Evolutionary conservation across 2,329 filamentous ascomycete genomes (phyloP).

Genomic region (Neopestalotiopsis sp.): DNA sequence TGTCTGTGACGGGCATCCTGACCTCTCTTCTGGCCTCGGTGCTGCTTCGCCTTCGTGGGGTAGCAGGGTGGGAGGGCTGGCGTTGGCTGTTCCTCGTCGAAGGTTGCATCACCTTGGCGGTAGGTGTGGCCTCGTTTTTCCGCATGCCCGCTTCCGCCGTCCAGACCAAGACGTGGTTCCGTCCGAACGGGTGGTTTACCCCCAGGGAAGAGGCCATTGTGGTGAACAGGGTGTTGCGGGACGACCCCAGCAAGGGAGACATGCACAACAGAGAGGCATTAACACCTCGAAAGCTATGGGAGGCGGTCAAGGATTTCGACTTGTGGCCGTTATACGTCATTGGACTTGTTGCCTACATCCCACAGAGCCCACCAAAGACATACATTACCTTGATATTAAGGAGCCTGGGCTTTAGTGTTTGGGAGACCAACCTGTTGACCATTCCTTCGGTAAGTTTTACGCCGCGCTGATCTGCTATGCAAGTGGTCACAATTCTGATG

Average conservation of each 20-base stretch:
- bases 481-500: background rate
- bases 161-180: conserved; percentile 55
- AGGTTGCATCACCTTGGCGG: conserved; percentile 53
- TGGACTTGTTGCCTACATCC: conserved; percentile 54
- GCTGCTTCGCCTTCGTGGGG: conserved; percentile 41
- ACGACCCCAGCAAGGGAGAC: conserved; percentile 62
- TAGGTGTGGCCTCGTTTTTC: conserved; percentile 54
- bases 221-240: conserved; percentile 60
- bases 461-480: background rate
- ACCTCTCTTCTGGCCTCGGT: conserved; percentile 43
- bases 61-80: conserved; percentile 44
- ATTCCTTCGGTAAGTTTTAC: conserved; percentile 50
- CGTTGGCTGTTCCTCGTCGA: conserved; percentile 62
- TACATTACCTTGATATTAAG: conserved; percentile 60
- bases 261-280: conserved; percentile 64
- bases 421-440: conserved; percentile 60
- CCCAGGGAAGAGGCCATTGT: conserved; percentile 63
- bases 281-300: conserved; percentile 51
- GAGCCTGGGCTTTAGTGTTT: conserved; percentile 54
- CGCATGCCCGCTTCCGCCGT: conserved; percentile 55
- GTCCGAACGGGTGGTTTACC: conserved; percentile 60
- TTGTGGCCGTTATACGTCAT: conserved; percentile 62
- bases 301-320: conserved; percentile 57
- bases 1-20: conserved; percentile 38
- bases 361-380: conserved; percentile 47